Evolutionary conservation across 2,329 filamentous ascomycete species (phyloP), one percentile per base, ranked within the genome.

Genomic region (Stagonosporopsis chrysanthemi): DNA sequence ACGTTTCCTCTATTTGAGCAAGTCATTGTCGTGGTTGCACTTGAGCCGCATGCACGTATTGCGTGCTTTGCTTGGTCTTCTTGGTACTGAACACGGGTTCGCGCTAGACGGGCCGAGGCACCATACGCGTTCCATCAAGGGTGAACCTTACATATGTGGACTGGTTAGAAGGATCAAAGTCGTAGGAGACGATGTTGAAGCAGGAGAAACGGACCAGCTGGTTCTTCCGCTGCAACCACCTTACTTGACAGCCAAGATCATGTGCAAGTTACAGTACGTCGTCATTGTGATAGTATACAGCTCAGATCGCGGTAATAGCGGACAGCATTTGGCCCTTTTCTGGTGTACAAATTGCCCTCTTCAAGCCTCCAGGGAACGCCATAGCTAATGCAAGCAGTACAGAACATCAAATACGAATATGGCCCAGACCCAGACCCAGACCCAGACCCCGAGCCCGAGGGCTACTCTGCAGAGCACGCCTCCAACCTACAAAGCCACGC

Each of bases 11-110:
- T 24, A 15, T 35, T 48, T 29, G 54, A 33, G 15, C 48, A 40
- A 1, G 19, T 24, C 54, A 79, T 76, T 80, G 67, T 65, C 56
- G 67, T 68, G 46, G 48, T 53, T n/a, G 28, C 44, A 19, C 33
- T 40, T 41, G 60, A 51, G 54, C 49, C 52, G 48, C 47, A 63
- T 61, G 60, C 53, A 52, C 22, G 42, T 44, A 50, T 65, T 61
- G 62, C 65, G 65, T 70, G 66, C 68, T 66, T 58, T 42, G 29
- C 59, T 59, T 47, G 54, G 45, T 31, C 31, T 40, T 8, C 52
- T 56, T 55, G 56, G 56, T 41, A 46, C 42, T 24, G 43, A 59
- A 58, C 62, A 58, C 33, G 41, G 33, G 60, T 65, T 65, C 58
- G 43, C 63, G 58, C 62, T 65, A 63, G 22, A 45, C 19, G 58